Evolutionary conservation across 2,329 filamentous ascomycete species (phyloP), one percentile per base, ranked within the genome.

Genomic region (Aspergillus sp.): DNA sequence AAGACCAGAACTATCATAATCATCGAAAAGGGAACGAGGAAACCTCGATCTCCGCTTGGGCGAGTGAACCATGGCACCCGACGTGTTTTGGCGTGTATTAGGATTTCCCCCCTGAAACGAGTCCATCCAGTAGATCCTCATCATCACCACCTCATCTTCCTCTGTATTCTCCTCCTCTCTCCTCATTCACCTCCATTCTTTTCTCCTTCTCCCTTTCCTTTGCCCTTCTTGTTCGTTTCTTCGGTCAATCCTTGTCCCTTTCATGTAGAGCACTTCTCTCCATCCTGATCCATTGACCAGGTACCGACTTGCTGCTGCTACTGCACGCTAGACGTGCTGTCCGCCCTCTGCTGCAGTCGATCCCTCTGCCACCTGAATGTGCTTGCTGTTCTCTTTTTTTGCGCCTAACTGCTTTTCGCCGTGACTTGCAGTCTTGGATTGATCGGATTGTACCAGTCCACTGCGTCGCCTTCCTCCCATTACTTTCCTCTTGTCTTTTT

Each of bases 91-190:
- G 42, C 32, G 50, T 38, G 52, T 60, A 59, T 43, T 55, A 46
- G 51, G 43, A 56, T 55, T 59, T 58, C 52, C 47, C 60, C 60
- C 60, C 60, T 62, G 60, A 62, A 62, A 62, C 56, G 50, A 58
- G 46, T 49, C 54, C 36, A 26, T 33, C 30, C 38, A 56, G 58
- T 60, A 60, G 58, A 62, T 62, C 58, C 56, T 60, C 56, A 60
- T 62, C 49, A 57, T 60, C 53, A 54, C 47, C 53, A 42, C 50
- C 43, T 43, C 49, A 32, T 26, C 38, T 51, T 46, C 48, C 43
- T 3, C 44, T 47, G 46, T 47, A 16, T 44, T 42, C 40, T 36
- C 43, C 44, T 32, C 50, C 19, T 49, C 30, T 36, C 40, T 47
- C 43, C 24, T 50, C 24, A 44, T 20, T 26, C 38, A 36, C 40